A percentile compares a stretch with the other conserved stretches of the same genome.
Evolutionary conservation across 106 monocot genomes (phyloP).

Genomic region (Vanilla planifolia): DNA sequence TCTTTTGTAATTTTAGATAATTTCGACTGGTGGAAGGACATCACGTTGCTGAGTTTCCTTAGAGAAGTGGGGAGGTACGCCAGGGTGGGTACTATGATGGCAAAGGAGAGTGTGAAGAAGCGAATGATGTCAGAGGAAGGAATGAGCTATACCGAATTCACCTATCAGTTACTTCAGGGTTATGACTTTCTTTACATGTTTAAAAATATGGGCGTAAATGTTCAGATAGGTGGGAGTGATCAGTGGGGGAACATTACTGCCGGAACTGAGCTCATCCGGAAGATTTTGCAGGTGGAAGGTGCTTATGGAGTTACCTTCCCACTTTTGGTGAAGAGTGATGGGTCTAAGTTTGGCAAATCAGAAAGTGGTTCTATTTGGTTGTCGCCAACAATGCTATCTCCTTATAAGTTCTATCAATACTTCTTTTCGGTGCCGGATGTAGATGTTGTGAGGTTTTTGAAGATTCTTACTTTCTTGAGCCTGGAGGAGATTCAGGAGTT

Average conservation of each 20-base stretch:
- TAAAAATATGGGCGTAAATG: slow-evolving; percentile 78
- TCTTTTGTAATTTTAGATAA: slow-evolving; percentile 63
- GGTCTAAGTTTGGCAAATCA: slow-evolving; percentile 90
- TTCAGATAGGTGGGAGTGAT: slow-evolving; percentile 95
- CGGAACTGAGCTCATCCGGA: slow-evolving; percentile 84
- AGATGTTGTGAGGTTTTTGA: slow-evolving; percentile 82
- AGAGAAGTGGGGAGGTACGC: slow-evolving; percentile 73
- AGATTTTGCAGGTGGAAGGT: slow-evolving; percentile 74
- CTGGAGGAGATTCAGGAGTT: slow-evolving; percentile 75
- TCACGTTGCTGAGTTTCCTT: slow-evolving; percentile 70
- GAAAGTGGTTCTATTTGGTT: slow-evolving; percentile 87
- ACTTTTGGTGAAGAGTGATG: slow-evolving; percentile 84
- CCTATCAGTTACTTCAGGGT: slow-evolving; percentile 90
- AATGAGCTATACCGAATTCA: slow-evolving; percentile 93
- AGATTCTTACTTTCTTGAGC: slow-evolving; percentile 79
- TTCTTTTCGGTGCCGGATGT: slow-evolving; percentile 82
- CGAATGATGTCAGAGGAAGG: slow-evolving; percentile 78
- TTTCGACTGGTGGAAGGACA: slow-evolving; percentile 81
- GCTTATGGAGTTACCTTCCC: slow-evolving; percentile 93
- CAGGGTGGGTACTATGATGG: slow-evolving; percentile 84
- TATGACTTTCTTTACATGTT: slow-evolving; percentile 87
- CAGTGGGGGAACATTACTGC: slow-evolving; percentile 98
- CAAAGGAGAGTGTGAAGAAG: slow-evolving; percentile 93
- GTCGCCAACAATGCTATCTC: slow-evolving; percentile 58
- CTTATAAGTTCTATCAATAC: slow-evolving; percentile 91